Base-by-base conservation (phyloP, 129 eudicot species). In the Tanacetum coccineum region DNA sequence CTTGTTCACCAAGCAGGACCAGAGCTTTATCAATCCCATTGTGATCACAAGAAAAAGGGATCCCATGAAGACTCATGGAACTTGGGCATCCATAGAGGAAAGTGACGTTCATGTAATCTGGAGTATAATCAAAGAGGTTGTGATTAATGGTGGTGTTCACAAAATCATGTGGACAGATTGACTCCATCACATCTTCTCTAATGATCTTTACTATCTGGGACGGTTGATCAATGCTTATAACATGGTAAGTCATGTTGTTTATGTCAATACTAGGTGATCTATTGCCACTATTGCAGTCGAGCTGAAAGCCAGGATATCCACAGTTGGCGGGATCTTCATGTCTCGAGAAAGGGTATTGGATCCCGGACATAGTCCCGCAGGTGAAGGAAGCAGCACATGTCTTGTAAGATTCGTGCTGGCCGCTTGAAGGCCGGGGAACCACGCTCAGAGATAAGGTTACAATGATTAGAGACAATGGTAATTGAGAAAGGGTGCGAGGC, bases 91-190 rank as follows among this genome's bases (percentile, higher is more conserved):
- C 89, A 32, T 83, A 87, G 2, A 83, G 66, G 53, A 87, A 71
- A 19, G 89, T 78, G 59, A 81, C 19, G 42, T 87, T 87, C 72
- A 49, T 65, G 65, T 70, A 80, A 12, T 22, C 46, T 10, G 67
- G 44, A 12, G 70, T 68, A 62, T 81, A 82, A n/a, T 82, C 80
- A 13, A 87, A 87, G 14, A 82, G 67, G 9, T 73, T 28, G 42
- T 42, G 32, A 46, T 84, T 75, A 8, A 90, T 70, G 54, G 89
- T 90, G 26, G 97, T 90, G 81, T 87, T 82, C 18, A 67, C 76
- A 30, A 90, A 79, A 39, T 81, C 72, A n/a, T 66, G 77, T 15
- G 92, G 87, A 61, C 96, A 81, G 17, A 67, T 79, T 10, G 79
- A 72, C 14, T 72, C 78, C 77, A 69, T 62, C 10, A 86, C 64